Evolutionary conservation across 129 eudicot genomes (phyloP).

Genomic region (Tagetes patula): DNA sequence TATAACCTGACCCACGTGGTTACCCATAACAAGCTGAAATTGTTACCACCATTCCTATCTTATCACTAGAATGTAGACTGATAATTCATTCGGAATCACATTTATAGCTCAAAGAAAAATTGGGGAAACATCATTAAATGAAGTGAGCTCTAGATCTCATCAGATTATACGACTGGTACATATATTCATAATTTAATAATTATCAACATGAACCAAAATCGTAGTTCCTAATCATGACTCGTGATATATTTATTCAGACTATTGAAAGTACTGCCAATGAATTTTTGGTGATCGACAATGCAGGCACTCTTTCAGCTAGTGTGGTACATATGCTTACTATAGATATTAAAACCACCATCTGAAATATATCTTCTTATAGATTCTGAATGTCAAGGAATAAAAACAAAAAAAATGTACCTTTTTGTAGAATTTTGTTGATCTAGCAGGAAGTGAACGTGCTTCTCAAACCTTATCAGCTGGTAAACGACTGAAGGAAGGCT

Average conservation of each 20-base stretch:
- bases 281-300: constrained; percentile 44
- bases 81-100: constrained; percentile 12
- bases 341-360: neutral
- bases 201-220: constrained; percentile 11
- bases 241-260: constrained; percentile 49
- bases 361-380: constrained; percentile 1
- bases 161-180: constrained; percentile 90
- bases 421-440: constrained; percentile 42
- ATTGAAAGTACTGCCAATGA: constrained; percentile 76
- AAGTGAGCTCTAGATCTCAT: constrained; percentile 92
- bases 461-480: constrained; percentile 38
- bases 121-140: constrained; percentile 87
- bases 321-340: constrained; percentile 52
- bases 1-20: neutral
- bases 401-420: neutral
- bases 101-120: constrained; percentile 83
- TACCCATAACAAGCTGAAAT: neutral
- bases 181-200: neutral
- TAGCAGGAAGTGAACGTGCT: constrained; percentile 45
- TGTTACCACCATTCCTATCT: constrained; percentile 2
- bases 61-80: constrained; percentile 8
- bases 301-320: constrained; percentile 74
- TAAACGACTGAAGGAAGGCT: constrained; percentile 39
- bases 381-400: neutral
- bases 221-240: constrained; percentile 11